These are phyloP conservation scores for Yarrowia hollandica DNA, from an alignment of 805 yeast species.

Conservation along the genomic window DNA sequence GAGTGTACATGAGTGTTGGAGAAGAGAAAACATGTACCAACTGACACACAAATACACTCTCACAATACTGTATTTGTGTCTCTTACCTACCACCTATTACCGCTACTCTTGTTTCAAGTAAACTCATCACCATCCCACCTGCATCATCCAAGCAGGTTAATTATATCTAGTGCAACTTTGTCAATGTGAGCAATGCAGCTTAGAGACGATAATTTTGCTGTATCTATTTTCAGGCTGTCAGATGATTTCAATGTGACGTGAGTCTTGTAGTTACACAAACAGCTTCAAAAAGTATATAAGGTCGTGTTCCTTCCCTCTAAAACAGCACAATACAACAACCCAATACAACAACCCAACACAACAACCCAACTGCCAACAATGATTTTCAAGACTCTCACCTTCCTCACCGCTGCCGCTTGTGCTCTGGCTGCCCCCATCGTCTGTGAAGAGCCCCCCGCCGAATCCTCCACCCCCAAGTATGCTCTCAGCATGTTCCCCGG, in stretches of 20 bases:
- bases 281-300: not conserved
- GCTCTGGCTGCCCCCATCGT: conserved; percentile 5
- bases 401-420: not conserved
- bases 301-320: too few species aligned
- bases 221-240: not conserved
- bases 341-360: not conserved
- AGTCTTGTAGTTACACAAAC: not conserved
- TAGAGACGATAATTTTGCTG: too few species aligned
- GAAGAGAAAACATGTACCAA: too few species aligned
- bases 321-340: not conserved
- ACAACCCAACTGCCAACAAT: not conserved
- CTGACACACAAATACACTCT: too few species aligned
- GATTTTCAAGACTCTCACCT: not conserved
- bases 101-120: too few species aligned
- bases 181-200: conserved; percentile 6
- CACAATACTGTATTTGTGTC: too few species aligned
- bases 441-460: not conserved
- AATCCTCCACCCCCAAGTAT: not conserved
- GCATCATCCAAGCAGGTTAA: conserved; percentile 1
- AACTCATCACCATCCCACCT: not conserved
- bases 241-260: not conserved
- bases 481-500: conserved; percentile 8
- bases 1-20: too few species aligned
- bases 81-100: too few species aligned
- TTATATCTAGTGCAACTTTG: not conserved